A percentile compares a stretch with the other conserved stretches of the same genome.
Conservation (phyloP, 2,329 filamentous ascomycete species). For the Xylariomycetidae sp. region DNA sequence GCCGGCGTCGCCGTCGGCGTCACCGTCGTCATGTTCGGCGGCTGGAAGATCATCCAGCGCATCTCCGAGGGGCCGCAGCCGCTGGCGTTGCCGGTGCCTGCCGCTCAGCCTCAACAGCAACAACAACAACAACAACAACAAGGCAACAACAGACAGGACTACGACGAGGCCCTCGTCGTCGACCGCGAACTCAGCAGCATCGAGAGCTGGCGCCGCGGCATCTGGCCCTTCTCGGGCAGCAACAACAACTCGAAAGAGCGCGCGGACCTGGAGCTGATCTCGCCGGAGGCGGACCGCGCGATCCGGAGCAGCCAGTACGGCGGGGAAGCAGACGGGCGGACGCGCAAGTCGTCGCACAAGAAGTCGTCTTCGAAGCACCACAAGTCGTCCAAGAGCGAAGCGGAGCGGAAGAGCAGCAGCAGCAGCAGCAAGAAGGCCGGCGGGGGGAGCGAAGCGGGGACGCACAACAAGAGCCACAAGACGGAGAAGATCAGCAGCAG, state of each 20-base stretch:
- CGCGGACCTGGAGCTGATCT: constrained; percentile 52
- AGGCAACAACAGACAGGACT: no score
- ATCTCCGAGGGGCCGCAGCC: constrained; percentile 45
- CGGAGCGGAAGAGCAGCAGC: no score
- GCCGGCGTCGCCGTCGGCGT: constrained; percentile 83
- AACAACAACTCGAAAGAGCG: constrained; percentile 32
- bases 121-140: no score
- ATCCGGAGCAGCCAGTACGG: constrained; percentile 33
- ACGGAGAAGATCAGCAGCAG: constrained; percentile 22
- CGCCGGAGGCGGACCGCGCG: constrained; percentile 45
- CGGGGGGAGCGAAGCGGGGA: constrained; percentile 19
- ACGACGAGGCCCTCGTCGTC: constrained; percentile 51
- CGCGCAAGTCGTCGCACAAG: no score
- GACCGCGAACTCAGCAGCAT: constrained; percentile 54
- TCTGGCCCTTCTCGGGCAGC: constrained; percentile 27
- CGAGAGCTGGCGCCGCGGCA: constrained; percentile 54
- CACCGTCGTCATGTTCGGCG: constrained; percentile 93
- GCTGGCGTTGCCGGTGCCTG: constrained; percentile 25
- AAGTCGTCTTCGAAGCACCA: no score
- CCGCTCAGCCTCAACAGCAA: constrained; percentile 19
- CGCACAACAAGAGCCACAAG: constrained; percentile 16
- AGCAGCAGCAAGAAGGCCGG: constrained; percentile 34
- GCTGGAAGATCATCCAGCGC: constrained; percentile 94
- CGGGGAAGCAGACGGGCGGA: constrained; percentile 32
- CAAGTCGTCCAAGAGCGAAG: no score